Evolutionary conservation across 805 yeast species (phyloP).

Genomic region (Blastobotrys americana): DNA sequence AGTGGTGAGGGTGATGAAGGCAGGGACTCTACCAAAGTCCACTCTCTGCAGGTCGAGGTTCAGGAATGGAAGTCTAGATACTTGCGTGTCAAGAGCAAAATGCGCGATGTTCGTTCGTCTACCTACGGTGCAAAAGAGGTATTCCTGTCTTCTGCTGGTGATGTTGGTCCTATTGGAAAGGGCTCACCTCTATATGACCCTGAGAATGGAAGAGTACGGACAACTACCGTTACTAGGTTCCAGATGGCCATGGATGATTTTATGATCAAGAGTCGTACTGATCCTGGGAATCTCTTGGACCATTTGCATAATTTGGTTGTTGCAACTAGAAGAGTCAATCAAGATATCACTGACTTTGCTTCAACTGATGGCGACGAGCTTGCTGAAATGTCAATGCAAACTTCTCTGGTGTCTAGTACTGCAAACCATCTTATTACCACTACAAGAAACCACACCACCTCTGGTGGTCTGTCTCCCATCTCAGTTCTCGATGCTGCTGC

Average conservation of each 20-base stretch:
- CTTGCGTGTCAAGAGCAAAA: conserved; percentile 26
- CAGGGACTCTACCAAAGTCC: conserved; percentile 21
- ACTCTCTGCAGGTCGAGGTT: conserved; percentile 28
- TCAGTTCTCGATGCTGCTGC: conserved; percentile 68
- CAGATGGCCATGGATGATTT: conserved; percentile 31
- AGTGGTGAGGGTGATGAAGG: conserved; percentile 12
- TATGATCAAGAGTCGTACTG: conserved; percentile 26
- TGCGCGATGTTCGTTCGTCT: conserved; percentile 22
- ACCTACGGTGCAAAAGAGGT: conserved; percentile 13
- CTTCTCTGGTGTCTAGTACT: conserved; percentile 49
- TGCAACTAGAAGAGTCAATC: conserved; percentile 27
- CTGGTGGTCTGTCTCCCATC: conserved; percentile 58
- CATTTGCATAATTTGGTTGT: conserved; percentile 30
- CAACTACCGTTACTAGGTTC: conserved; percentile 24
- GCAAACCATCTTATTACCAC: conserved; percentile 70
- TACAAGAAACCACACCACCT: conserved; percentile 63
- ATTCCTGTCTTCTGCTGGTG: conserved; percentile 8
- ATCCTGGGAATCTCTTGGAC: conserved; percentile 24
- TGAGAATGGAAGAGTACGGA: conserved; percentile 26
- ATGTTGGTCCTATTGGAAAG: conserved; percentile 7
- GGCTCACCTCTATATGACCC: conserved; percentile 17
- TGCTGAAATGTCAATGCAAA: conserved; percentile 22
- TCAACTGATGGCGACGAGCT: conserved; percentile 9
- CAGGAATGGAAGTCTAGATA: conserved; percentile 31
- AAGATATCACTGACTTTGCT: conserved; percentile 19